Base-by-base conservation (phyloP, 768 basidiomycete species). In the Calvatia gigantea region DNA sequence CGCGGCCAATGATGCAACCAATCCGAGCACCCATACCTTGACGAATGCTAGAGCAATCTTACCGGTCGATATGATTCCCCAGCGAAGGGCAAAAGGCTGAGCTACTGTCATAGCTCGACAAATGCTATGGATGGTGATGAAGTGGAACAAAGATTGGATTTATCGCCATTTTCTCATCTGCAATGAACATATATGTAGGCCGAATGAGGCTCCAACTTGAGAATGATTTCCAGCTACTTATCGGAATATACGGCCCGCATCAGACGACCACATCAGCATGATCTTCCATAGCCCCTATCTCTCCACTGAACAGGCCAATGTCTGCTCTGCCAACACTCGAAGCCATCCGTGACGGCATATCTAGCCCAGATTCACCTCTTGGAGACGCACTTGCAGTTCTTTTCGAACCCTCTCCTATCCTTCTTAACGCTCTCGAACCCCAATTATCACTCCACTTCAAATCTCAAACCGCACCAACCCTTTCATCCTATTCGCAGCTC, bases 21-120 rank as follows among this genome's bases (percentile, higher is more conserved):
- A 32, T 23, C 19, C 28, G 6, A 50, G 3, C 3, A 5, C 2
- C 8, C 71, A 55, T 56, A 88, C 91, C 75, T 81, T 82, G 9
- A 84, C 79, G 66, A 94, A 94, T 9, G 66, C 68, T 28, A 73
- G 73, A 7, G 91, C 84, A 56, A 94, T 94, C 17, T 67, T 65
- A 28, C 90, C 91, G 1, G 91, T 92, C 11, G 91, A 89, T 58
- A 96, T 87, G 60, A 94, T 89, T 15, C 93, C 92, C 93, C 92
- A 94, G 53, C 82, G 82, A 51, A 92, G 68, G 15, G 72, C 73
- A 44, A 75, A 70, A 1, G 75, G 73, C 58, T 70, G 69, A 15
- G 58, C 60, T 29, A 57, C 58, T 43, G 70, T 59, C 73, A 75
- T 76, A 32, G 52, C 43, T 49, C 39, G 48, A 49, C 38, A 32